A percentile compares a stretch with the other conserved stretches of the same genome.
Conservation (phyloP, 2,329 filamentous ascomycete genomes). For the Botrytis paeoniae region DNA sequence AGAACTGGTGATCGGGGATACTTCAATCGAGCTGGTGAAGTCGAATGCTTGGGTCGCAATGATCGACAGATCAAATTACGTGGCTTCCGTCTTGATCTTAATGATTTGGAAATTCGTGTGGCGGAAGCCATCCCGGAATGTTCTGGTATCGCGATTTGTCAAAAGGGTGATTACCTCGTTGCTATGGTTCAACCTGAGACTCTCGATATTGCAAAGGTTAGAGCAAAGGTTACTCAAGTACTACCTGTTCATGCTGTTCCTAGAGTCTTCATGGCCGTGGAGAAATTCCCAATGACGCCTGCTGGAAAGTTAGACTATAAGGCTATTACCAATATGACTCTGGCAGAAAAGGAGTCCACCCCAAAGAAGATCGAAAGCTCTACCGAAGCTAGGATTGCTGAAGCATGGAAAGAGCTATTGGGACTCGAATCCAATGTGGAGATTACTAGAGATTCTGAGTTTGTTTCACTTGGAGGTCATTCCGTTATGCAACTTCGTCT, state of each 20-base stretch:
- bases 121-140: constrained; percentile 20
- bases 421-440: constrained; percentile 6
- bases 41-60: constrained; percentile 42
- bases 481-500: constrained; percentile 34
- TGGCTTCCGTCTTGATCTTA: constrained; percentile 42
- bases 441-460: constrained; percentile 27
- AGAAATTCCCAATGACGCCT: constrained; percentile 36
- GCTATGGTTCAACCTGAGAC: constrained; percentile 33
- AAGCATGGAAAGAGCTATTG: constrained; percentile 24
- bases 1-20: constrained; percentile 44
- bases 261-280: constrained; percentile 28
- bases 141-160: constrained; percentile 33
- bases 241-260: constrained; percentile 36
- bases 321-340: constrained; percentile 23
- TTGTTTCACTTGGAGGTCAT: constrained; percentile 35
- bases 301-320: constrained; percentile 40
- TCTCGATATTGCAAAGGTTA: neutral
- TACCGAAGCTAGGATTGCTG: constrained; percentile 16
- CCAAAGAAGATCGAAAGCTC: neutral
- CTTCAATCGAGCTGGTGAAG: constrained; percentile 40
- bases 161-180: constrained; percentile 33
- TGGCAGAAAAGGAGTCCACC: neutral
- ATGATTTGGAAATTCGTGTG: constrained; percentile 40
- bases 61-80: constrained; percentile 44
- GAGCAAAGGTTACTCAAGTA: constrained; percentile 21